Conservation (phyloP, 140 eudicot species). For the Eryngium alpinum region DNA sequence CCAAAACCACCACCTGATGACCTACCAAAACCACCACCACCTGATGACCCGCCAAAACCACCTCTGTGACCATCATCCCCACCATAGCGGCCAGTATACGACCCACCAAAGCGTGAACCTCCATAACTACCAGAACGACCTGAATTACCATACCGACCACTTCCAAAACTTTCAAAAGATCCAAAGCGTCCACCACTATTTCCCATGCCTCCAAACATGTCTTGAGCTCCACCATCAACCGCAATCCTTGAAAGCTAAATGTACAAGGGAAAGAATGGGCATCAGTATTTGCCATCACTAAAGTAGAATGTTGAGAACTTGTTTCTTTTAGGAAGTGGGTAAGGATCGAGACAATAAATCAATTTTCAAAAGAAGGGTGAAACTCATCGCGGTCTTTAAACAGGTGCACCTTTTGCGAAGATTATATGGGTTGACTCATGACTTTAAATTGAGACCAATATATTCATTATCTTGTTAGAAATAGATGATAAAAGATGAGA, state of each 20-base stretch:
- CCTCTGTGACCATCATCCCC: conserved; percentile 17
- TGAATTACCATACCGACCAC: conserved; percentile 47
- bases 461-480: neutral
- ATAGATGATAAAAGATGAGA: too few species aligned
- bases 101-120: conserved; percentile 10
- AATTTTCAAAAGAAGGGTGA: neutral
- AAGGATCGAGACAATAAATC: neutral
- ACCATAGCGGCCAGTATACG: conserved; percentile 29
- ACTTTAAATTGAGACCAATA: neutral
- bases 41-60: neutral
- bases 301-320: neutral
- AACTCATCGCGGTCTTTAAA: neutral
- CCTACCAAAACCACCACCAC: neutral
- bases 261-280: neutral
- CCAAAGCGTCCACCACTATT: conserved; percentile 39
- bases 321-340: neutral
- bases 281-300: neutral
- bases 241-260: conserved; percentile 67
- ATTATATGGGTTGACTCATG: neutral
- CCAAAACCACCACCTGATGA: conserved; percentile 7
- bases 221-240: conserved; percentile 50
- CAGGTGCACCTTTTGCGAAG: neutral
- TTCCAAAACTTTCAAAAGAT: conserved; percentile 35
- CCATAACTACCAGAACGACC: conserved; percentile 34
- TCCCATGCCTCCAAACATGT: conserved; percentile 39